Conservation (phyloP, 139 green algal genomes). For the Zygnema cylindricum region DNA sequence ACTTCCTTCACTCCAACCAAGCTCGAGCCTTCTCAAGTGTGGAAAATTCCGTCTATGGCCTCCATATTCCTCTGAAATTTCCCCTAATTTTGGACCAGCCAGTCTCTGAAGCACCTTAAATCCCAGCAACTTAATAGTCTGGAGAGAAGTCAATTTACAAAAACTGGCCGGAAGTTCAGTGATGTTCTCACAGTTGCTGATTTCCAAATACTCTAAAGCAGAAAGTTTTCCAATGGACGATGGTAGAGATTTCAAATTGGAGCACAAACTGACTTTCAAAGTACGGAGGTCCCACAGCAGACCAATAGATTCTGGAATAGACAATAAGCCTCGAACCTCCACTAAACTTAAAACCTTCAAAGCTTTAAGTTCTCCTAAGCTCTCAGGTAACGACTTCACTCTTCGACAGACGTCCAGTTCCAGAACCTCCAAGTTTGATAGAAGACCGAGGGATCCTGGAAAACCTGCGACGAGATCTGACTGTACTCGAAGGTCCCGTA, state of each 20-base stretch:
- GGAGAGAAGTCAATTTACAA: neutral
- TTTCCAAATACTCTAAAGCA: neutral
- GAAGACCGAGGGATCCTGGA: neutral
- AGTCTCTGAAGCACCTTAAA: neutral
- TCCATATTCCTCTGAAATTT: neutral
- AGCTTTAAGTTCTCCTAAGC: neutral
- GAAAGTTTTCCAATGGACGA: constrained; percentile 6
- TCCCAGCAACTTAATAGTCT: constrained; percentile 5
- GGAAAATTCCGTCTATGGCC: neutral
- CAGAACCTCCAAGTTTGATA: neutral
- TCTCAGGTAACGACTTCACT: neutral
- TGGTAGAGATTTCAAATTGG: constrained; percentile 17
- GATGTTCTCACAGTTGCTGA: constrained; percentile 1
- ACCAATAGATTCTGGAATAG: neutral
- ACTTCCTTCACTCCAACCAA: neutral
- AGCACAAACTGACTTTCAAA: constrained; percentile 10
- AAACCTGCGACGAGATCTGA: neutral
- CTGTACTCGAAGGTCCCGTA: neutral
- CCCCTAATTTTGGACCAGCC: too few relatives aligned
- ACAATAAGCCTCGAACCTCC: neutral
- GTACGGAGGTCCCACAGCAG: neutral
- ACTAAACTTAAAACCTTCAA: neutral
- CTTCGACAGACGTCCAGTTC: neutral
- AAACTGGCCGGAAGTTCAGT: neutral
- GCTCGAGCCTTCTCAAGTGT: neutral